These are phyloP conservation scores for Simplicillium aogashimaense DNA, from an alignment of 2,329 filamentous ascomycete genomes.

Conservation along the genomic window DNA sequence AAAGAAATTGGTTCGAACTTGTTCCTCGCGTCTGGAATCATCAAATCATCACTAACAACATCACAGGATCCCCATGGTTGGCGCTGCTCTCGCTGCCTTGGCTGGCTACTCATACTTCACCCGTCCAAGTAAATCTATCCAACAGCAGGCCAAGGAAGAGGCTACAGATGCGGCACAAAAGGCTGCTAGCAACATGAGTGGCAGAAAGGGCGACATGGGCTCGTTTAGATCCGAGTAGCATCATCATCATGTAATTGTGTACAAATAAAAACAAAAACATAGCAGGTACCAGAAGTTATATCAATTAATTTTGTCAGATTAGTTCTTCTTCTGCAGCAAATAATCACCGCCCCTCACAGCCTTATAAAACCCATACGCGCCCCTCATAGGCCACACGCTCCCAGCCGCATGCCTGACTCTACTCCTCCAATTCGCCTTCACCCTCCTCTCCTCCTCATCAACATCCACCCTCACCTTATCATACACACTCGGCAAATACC, in stretches of 20 bases:
- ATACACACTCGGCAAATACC: constrained; percentile 52
- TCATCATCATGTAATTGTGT: too few species aligned
- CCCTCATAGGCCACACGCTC: constrained; percentile 30
- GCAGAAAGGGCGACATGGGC: too few species aligned
- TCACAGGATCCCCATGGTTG: too few species aligned
- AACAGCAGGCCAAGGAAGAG: neutral
- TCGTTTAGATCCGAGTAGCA: too few species aligned
- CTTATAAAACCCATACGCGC: constrained; percentile 35
- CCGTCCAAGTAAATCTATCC: neutral
- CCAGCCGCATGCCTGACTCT: constrained; percentile 18
- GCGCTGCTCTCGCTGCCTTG: too few species aligned
- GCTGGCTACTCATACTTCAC: too few species aligned
- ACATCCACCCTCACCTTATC: constrained; percentile 53
- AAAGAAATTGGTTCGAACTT: constrained; percentile 20
- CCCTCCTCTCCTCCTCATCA: constrained; percentile 20
- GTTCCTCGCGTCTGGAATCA: too few species aligned
- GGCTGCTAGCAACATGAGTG: too few species aligned
- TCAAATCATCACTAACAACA: too few species aligned
- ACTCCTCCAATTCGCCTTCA: constrained; percentile 16
- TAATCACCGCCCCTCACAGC: constrained; percentile 35
- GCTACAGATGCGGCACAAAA: neutral
- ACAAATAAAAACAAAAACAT: too few species aligned
- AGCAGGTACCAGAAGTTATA: too few species aligned
- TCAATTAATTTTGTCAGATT: neutral
- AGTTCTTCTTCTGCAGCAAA: constrained; percentile 25